phyloP scores from a whole-genome alignment of 352 stramenopile genomes.

The Phytophthora cactorum region DNA sequence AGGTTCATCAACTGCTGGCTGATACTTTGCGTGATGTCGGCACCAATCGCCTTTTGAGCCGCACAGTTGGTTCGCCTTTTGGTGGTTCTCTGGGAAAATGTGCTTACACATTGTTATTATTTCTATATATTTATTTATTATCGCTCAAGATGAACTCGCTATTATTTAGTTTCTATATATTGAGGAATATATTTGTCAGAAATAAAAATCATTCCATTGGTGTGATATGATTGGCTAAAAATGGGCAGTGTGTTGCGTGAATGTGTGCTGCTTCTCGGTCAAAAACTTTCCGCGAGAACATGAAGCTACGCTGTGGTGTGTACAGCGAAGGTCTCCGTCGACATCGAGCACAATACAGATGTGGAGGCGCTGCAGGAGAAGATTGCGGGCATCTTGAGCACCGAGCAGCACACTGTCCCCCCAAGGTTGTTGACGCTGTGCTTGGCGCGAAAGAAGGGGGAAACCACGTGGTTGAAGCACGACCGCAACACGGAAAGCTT shows the following conservation, averaged over 20 bases:
- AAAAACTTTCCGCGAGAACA: too few species aligned
- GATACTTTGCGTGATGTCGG: constrained; percentile 3
- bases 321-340: constrained; percentile 36
- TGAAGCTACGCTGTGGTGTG: constrained; percentile 17
- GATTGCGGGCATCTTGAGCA: constrained; percentile 8
- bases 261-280: too few species aligned
- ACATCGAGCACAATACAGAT: constrained; percentile 27
- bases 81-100: not conserved
- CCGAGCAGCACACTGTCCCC: not conserved
- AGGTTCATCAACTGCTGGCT: not conserved
- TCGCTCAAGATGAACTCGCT: constrained; percentile 1
- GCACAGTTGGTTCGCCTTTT: not conserved
- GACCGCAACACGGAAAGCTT: constrained; percentile 13
- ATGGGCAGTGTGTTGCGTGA: not conserved
- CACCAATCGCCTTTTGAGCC: constrained; percentile 2
- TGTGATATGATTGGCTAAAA: constrained; percentile 3
- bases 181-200: constrained; percentile 7
- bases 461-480: constrained; percentile 28
- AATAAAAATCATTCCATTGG: constrained; percentile 6
- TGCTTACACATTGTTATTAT: not conserved
- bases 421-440: constrained; percentile 17
- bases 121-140: constrained; percentile 2
- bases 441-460: constrained; percentile 28
- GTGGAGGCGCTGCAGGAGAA: constrained; percentile 30
- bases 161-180: constrained; percentile 2